phyloP scores from a whole-genome alignment of 2,329 filamentous ascomycete genomes.

The Xylariales sp. region DNA sequence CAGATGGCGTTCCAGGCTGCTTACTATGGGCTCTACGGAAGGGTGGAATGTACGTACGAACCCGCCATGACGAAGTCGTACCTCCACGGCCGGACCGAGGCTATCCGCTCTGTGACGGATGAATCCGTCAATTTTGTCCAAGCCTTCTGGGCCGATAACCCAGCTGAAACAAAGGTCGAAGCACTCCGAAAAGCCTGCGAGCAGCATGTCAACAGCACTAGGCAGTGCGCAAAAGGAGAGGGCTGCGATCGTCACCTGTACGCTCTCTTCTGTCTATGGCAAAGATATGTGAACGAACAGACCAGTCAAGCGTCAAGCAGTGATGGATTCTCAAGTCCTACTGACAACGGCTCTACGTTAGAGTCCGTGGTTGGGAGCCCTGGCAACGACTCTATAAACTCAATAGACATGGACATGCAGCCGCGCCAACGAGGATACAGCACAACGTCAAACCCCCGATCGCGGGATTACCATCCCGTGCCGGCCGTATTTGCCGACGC shows the following conservation, averaged over 20 bases:
- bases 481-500: constrained; percentile 86
- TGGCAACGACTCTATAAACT: constrained; percentile 62
- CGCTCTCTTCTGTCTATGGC: constrained; percentile 94
- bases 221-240: constrained; percentile 87
- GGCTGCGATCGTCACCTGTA: constrained; percentile 95
- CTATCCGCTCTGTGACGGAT: constrained; percentile 84
- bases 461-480: constrained; percentile 61
- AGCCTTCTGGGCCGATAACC: constrained; percentile 94
- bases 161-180: constrained; percentile 84
- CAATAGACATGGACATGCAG: constrained; percentile 52
- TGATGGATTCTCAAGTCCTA: constrained; percentile 72
- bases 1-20: constrained; percentile 99
- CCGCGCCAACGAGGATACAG: constrained; percentile 65
- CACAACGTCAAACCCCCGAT: constrained; percentile 60
- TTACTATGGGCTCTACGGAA: constrained; percentile 95
- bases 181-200: constrained; percentile 85
- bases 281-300: constrained; percentile 84
- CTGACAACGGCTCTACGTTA: constrained; percentile 60
- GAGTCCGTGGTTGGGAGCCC: constrained; percentile 64
- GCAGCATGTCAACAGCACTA: constrained; percentile 82
- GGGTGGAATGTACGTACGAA: constrained; percentile 95
- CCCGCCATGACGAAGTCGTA: constrained; percentile 98
- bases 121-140: constrained; percentile 90
- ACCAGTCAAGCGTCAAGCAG: constrained; percentile 64
- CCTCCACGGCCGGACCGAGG: constrained; percentile 93